phyloP scores from a whole-genome alignment of 1,284 basidiomycete species.

The Pascua guehoae region DNA sequence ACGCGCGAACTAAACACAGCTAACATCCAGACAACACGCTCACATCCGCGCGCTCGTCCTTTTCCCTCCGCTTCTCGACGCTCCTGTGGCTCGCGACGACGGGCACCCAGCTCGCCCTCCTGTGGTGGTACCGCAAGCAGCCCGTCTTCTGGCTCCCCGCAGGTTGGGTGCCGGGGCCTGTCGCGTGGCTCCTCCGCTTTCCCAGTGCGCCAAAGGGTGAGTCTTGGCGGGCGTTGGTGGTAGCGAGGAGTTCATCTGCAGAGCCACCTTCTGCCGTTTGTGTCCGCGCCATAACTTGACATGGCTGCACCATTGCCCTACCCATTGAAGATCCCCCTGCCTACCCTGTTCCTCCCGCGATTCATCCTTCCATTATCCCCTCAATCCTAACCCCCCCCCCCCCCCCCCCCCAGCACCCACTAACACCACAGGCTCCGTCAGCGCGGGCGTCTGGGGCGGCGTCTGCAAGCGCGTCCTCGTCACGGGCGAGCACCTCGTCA shows the following conservation, averaged over 20 bases:
- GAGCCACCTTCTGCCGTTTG: too few species aligned
- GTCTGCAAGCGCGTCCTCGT: constrained; percentile 74
- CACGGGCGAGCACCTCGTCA: constrained; percentile 64
- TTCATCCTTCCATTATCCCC: too few species aligned
- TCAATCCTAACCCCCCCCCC: too few species aligned
- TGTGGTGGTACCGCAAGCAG: constrained; percentile 81
- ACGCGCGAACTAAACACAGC: background rate
- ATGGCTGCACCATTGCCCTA: too few species aligned
- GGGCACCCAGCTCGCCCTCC: constrained; percentile 72
- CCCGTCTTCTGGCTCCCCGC: constrained; percentile 88
- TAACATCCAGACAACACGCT: constrained; percentile 63
- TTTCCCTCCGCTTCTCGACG: constrained; percentile 69
- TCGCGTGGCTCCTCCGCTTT: constrained; percentile 69
- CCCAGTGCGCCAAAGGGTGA: constrained; percentile 44
- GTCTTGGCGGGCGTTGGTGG: constrained; percentile 1
- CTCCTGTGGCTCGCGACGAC: constrained; percentile 77
- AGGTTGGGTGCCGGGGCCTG: constrained; percentile 74
- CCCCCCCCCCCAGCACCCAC: too few species aligned
- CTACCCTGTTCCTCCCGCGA: too few species aligned
- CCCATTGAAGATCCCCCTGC: too few species aligned
- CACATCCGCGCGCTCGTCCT: constrained; percentile 61
- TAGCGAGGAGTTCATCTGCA: background rate
- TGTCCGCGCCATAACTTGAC: too few species aligned
- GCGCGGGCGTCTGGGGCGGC: constrained; percentile 86
- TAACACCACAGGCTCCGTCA: constrained; percentile 65